Evolutionary conservation across 495 filamentous ascomycete genomes (phyloP), one percentile per base, ranked within the genome.

Genomic region (Hypoxylon perforatum): DNA sequence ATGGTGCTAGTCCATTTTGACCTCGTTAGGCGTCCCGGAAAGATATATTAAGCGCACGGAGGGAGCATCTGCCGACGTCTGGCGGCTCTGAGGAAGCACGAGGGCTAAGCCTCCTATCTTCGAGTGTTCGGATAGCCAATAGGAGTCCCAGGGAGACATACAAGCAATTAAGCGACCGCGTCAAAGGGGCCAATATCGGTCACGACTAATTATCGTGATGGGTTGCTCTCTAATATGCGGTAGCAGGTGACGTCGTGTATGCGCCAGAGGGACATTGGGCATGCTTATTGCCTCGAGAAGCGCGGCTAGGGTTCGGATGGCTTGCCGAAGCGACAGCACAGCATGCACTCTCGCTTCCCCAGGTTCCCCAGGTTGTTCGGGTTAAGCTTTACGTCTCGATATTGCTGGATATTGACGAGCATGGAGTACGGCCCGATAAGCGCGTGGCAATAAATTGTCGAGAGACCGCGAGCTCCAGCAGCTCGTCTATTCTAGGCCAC

Each of bases 371-470:
- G 33, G 2, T 41, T 50, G 22, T 35, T 21, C 53, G 39, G 14
- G 52, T 14, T 14, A 38, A 28, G 23, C 14, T 41, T 11, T 8
- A 25, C 19, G 41, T 18, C n/a, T 52, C n/a, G 3, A 41, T 12
- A 39, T 39, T 23, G 22, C 9, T 22, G 18, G 42, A 21, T 45
- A 22, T 23, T 45, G 21, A 8, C 33, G 30, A 44, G 19, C 53
- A 18, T 63, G 53, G 48, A 68, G 48, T 47, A 59, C 58, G 58
- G 53, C 53, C 65, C 65, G 54, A 61, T 58, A 63, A 63, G 58
- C 65, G 58, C 58, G 65, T 53, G 33, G 41, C 23, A 17, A 46
- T 48, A 54, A 28, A 58, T 63, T 28, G 12, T 53, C 38, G 36
- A 52, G 4, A 41, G 8, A n/a, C 51, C 33, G 22, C 49, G 47